Evolutionary conservation across 768 basidiomycete genomes (phyloP), one percentile per base, ranked within the genome.

Genomic region (Boletus coccyginus): DNA sequence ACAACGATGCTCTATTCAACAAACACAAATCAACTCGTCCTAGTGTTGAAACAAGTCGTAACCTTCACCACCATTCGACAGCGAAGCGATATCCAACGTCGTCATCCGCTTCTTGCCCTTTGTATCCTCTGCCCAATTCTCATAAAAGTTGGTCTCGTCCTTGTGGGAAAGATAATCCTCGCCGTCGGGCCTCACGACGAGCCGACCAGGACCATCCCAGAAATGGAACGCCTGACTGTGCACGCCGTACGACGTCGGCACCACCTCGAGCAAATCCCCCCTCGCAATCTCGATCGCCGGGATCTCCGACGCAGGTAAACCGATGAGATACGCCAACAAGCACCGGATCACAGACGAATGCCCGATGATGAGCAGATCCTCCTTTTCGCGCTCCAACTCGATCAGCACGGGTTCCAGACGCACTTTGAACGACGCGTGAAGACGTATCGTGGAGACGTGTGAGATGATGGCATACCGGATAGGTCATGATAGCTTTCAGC

Each of bases 401-500:
- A 98, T 86, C 33, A 98, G 81, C 32, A 88, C 82, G 0, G 93
- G 92, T 68, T 98, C 95, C n/a, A 98, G 75, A 41, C 95, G 92
- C 52, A 97, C 94, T 95, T 27, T 65, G 1, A n/a, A 10, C 5
- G 21, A 21, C 17, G 39, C 45, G 48, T 55, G 16, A 50, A 11
- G 27, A 49, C 10, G 27, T 21, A 40, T 45, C 17, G 40, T 29
- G 47, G 50, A 50, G 38, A 42, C 36, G 24, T 49, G 55, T 41
- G 39, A 31, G 36, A 53, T 19, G 16, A 43, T 6, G 5, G 57
- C 81, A 29, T 65, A 92, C 90, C 87, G 60, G 88, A 86, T 14
- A 96, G 78, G 67, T 99, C 97, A 71, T 99, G 97, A 69, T 99
- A 99, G 65, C 93, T 96, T 73, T 99, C 97, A 7, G 95, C 95